phyloP scores from a whole-genome alignment of 2,329 filamentous ascomycete species.

The Aspergillus pseudoglaucus region DNA sequence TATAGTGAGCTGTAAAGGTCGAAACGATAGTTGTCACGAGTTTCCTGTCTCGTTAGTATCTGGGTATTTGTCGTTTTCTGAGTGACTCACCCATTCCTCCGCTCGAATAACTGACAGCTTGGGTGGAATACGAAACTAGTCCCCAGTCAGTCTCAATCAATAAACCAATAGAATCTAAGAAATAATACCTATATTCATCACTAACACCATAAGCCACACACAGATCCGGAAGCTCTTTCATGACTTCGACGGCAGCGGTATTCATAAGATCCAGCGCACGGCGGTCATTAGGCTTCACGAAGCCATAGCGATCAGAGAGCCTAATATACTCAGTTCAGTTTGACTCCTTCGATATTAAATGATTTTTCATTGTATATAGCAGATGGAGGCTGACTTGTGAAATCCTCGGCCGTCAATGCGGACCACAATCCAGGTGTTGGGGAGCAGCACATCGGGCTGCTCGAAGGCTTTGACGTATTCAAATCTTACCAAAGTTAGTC shows the following conservation, averaged over 20 bases:
- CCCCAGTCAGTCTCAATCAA: not conserved
- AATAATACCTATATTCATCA: constrained; percentile 68
- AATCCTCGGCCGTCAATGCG: constrained; percentile 92
- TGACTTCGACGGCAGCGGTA: constrained; percentile 73
- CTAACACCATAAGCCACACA: constrained; percentile 86
- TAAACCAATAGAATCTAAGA: not conserved
- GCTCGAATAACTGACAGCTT: constrained; percentile 73
- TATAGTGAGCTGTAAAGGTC: constrained; percentile 87
- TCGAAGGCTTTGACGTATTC: constrained; percentile 93
- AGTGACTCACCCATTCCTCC: constrained; percentile 61
- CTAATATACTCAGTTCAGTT: constrained; percentile 37
- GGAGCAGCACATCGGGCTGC: constrained; percentile 69
- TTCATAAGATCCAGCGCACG: constrained; percentile 93
- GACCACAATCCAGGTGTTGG: constrained; percentile 92
- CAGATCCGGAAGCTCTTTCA: constrained; percentile 77
- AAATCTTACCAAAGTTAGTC: constrained; percentile 53
- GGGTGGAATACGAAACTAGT: constrained; percentile 82
- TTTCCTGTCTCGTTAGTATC: constrained; percentile 54
- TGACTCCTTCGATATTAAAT: no score
- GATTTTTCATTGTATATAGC: no score
- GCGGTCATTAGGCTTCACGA: constrained; percentile 87
- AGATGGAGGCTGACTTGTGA: constrained; percentile 61
- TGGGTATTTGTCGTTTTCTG: no score
- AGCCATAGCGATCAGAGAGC: constrained; percentile 74
- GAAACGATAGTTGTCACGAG: constrained; percentile 85